A percentile compares a stretch with the other conserved stretches of the same genome.
Evolutionary conservation across 2,329 filamentous ascomycete genomes (phyloP).

Genomic region (Scedosporium minutisporum): DNA sequence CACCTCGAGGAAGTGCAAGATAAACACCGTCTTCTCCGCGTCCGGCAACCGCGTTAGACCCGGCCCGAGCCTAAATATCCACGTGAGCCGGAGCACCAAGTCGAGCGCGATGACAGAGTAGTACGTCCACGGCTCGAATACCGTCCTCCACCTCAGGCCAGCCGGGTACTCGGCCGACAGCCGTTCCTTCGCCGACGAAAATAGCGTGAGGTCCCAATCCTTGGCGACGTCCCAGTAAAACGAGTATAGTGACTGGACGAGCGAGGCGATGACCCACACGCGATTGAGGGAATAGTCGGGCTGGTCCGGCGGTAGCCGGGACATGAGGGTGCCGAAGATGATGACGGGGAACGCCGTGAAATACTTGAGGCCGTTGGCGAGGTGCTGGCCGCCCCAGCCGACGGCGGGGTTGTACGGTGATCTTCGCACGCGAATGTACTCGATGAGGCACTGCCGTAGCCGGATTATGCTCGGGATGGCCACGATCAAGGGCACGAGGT

Average conservation of each 20-base stretch:
- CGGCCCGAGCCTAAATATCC: constrained; percentile 78
- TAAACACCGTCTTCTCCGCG: constrained; percentile 78
- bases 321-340: constrained; percentile 65
- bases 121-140: constrained; percentile 68
- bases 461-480: constrained; percentile 77
- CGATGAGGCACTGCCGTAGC: constrained; percentile 82
- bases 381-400: constrained; percentile 75
- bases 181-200: constrained; percentile 50
- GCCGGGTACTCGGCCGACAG: constrained; percentile 58
- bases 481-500: constrained; percentile 75
- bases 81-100: constrained; percentile 75
- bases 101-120: constrained; percentile 74
- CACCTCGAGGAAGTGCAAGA: constrained; percentile 80
- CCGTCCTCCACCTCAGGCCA: constrained; percentile 65
- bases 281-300: constrained; percentile 36
- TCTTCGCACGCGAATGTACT: constrained; percentile 64
- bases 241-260: constrained; percentile 83
- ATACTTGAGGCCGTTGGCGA: constrained; percentile 93
- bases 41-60: constrained; percentile 78
- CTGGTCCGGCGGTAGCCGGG: constrained; percentile 31
- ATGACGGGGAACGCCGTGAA: constrained; percentile 90
- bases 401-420: constrained; percentile 43
- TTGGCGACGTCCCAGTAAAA: constrained; percentile 98
- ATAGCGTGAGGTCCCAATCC: constrained; percentile 90
- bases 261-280: constrained; percentile 61